Percentiles rank a stretch among this genome's conserved stretches.
Conservation (phyloP, 2,329 filamentous ascomycete genomes). For the Aureobasidium sp. region DNA sequence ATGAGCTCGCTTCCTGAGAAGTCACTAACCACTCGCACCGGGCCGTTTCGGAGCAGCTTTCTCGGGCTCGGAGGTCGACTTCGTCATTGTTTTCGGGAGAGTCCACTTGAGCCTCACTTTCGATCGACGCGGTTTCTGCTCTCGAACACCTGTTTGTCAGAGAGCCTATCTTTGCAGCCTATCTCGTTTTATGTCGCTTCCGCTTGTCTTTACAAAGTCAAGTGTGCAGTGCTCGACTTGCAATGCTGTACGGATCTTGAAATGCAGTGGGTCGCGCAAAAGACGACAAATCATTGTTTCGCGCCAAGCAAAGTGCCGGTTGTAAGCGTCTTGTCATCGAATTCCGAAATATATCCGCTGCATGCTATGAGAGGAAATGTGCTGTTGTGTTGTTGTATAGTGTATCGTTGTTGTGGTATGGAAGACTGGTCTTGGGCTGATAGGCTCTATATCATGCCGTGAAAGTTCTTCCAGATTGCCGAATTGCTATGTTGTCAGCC, state of each 20-base stretch:
- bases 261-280: background rate
- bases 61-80: background rate
- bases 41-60: slow-evolving; percentile 5
- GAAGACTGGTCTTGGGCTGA: background rate
- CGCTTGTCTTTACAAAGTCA: background rate
- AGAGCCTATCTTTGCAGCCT: background rate
- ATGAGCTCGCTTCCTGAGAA: slow-evolving; percentile 2
- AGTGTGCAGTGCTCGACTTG: background rate
- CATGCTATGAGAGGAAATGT: background rate
- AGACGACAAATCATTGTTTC: background rate
- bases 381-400: background rate
- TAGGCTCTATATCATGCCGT: too few relatives aligned
- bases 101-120: background rate
- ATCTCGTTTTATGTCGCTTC: background rate
- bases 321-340: background rate
- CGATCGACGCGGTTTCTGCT: background rate
- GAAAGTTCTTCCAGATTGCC: too few relatives aligned
- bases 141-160: background rate
- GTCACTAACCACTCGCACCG: background rate
- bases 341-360: background rate
- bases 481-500: too few relatives aligned
- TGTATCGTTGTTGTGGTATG: background rate
- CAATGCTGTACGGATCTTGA: background rate
- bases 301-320: background rate
- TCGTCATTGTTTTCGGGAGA: background rate